Evolutionary conservation across 1,284 basidiomycete species (phyloP).

Genomic region (Veloboletus limbatus): DNA sequence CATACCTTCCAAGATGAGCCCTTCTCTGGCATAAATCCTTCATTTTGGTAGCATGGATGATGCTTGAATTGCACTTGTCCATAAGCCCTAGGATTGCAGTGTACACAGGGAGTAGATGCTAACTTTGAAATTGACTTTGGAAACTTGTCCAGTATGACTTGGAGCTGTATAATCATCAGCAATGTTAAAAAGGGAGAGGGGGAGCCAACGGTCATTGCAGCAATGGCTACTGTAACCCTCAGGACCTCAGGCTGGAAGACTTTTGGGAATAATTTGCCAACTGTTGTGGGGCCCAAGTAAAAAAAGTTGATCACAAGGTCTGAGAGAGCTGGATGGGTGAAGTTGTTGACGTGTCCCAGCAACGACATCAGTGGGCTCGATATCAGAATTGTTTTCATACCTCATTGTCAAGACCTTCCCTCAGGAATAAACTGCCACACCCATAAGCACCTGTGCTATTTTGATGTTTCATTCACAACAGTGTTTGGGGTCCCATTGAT

Average conservation of each 20-base stretch:
- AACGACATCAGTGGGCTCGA: not conserved
- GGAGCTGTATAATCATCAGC: not conserved
- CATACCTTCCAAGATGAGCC: constrained; percentile 1
- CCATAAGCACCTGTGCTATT: no score
- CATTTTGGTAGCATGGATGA: not conserved
- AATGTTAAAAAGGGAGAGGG: no score
- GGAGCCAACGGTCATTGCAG: not conserved
- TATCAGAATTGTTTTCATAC: no score
- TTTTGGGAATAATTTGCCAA: constrained; percentile 3
- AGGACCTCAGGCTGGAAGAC: not conserved
- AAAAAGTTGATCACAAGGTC: constrained; percentile 10
- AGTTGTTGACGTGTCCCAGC: constrained; percentile 13
- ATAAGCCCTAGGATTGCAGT: not conserved
- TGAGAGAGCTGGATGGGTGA: not conserved
- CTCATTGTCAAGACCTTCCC: no score
- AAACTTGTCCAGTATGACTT: not conserved
- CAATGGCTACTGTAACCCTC: not conserved
- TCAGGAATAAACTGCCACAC: no score
- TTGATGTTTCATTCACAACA: fast-evolving
- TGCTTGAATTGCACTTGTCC: not conserved
- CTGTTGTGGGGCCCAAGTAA: not conserved
- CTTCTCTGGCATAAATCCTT: not conserved
- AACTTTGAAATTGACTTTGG: not conserved
- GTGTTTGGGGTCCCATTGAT: constrained; percentile 10
- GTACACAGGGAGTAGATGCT: not conserved